Conservation (phyloP, 805 yeast genomes). For the Cyberlindnera veronae region DNA sequence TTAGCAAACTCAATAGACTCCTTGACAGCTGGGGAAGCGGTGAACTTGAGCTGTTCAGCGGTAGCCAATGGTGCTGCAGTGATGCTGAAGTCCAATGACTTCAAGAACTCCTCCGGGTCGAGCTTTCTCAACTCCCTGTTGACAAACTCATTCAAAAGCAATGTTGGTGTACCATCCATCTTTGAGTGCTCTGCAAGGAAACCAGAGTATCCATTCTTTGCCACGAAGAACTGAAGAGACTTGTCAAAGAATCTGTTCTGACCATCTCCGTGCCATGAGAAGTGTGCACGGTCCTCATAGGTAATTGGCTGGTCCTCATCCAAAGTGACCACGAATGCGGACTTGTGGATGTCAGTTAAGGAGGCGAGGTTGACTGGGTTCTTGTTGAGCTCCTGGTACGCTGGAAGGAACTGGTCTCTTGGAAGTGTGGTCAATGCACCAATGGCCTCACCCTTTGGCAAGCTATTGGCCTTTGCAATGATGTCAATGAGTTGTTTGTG, state of each 20-base stretch:
- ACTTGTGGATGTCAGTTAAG: slow-evolving; percentile 63
- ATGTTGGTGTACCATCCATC: slow-evolving; percentile 98
- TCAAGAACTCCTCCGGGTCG: slow-evolving; percentile 32
- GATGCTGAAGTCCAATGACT: slow-evolving; percentile 15
- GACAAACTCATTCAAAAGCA: slow-evolving; percentile 77
- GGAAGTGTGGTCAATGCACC: slow-evolving; percentile 82
- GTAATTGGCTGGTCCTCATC: slow-evolving; percentile 73
- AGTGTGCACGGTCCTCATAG: slow-evolving; percentile 76
- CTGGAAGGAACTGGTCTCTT: slow-evolving; percentile 74
- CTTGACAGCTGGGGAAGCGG: slow-evolving; percentile 49
- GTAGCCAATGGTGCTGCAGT: background rate
- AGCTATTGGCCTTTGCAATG: slow-evolving; percentile 33
- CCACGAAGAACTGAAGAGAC: slow-evolving; percentile 79
- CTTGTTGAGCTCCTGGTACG: slow-evolving; percentile 53
- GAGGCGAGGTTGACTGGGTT: slow-evolving; percentile 61
- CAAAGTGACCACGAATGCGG: slow-evolving; percentile 78
- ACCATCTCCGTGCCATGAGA: slow-evolving; percentile 96
- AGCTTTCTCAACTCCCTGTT: slow-evolving; percentile 51
- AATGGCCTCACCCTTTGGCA: slow-evolving; percentile 35
- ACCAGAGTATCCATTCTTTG: slow-evolving; percentile 84
- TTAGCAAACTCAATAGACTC: slow-evolving; percentile 53
- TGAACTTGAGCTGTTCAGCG: slow-evolving; percentile 47
- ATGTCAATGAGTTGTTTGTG: slow-evolving; percentile 59
- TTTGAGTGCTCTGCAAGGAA: slow-evolving; percentile 94
- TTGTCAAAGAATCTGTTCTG: slow-evolving; percentile 88